A percentile compares a stretch with the other conserved stretches of the same genome.
Evolutionary conservation across 1,284 basidiomycete genomes (phyloP).

Genomic region (Austropuccinia psidii): DNA sequence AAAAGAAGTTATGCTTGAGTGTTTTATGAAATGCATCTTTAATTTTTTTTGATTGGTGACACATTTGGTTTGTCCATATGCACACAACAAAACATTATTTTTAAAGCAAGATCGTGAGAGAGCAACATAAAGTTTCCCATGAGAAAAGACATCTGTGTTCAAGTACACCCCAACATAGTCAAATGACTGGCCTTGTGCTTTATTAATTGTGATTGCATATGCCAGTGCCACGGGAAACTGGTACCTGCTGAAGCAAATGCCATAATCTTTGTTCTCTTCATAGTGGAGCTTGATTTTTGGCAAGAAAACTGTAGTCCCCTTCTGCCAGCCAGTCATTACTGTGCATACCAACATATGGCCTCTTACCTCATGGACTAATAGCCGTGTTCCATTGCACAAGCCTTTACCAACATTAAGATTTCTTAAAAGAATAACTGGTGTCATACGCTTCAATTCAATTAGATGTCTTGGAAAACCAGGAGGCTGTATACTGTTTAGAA

Average conservation of each 20-base stretch:
- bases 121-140: background rate
- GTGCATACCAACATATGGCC: background rate
- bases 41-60: too few relatives aligned
- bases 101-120: background rate
- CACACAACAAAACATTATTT: too few relatives aligned
- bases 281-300: background rate
- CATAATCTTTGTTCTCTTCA: conserved; percentile 28
- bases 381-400: conserved; percentile 49
- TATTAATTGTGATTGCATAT: conserved; percentile 52
- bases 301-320: background rate
- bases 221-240: conserved; percentile 51
- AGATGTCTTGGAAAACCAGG: background rate
- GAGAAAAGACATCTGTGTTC: too few relatives aligned
- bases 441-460: conserved; percentile 36
- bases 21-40: too few relatives aligned
- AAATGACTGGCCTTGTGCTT: conserved; percentile 50
- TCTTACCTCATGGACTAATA: conserved; percentile 39
- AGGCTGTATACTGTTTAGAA: background rate
- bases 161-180: too few relatives aligned
- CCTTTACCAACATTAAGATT: conserved; percentile 47
- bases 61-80: too few relatives aligned
- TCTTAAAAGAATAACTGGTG: conserved; percentile 48
- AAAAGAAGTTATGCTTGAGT: too few relatives aligned
- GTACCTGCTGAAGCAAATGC: conserved; percentile 43
- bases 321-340: background rate